These are phyloP conservation scores for Cercospora canescens DNA, from an alignment of 2,329 filamentous ascomycete species.

Conservation along the genomic window DNA sequence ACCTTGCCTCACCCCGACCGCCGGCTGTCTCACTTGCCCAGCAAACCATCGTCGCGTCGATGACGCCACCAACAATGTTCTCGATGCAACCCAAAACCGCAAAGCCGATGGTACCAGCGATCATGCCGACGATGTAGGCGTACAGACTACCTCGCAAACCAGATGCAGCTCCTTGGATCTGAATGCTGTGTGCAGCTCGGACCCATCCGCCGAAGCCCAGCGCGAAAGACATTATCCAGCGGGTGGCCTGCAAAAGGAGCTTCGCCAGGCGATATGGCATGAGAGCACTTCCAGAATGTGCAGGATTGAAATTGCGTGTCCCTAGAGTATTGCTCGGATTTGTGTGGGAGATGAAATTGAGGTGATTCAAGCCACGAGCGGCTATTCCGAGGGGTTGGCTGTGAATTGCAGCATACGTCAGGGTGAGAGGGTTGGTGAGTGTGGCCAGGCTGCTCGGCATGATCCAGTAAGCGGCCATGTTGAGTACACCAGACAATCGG, in stretches of 20 bases:
- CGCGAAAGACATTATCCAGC: conserved; percentile 85
- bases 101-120: conserved; percentile 94
- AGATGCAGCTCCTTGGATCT: conserved; percentile 56
- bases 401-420: conserved; percentile 93
- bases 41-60: conserved; percentile 72
- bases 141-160: conserved; percentile 75
- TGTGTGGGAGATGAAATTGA: conserved; percentile 74
- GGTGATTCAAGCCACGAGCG: conserved; percentile 75
- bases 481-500: conserved; percentile 67
- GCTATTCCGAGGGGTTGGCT: conserved; percentile 78
- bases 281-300: conserved; percentile 37
- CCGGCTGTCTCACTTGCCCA: conserved; percentile 84
- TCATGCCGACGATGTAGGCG: conserved; percentile 88
- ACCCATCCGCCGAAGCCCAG: conserved; percentile 98
- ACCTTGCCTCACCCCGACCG: conserved; percentile 64
- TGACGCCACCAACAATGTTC: conserved; percentile 39
- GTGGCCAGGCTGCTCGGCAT: conserved; percentile 83
- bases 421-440: conserved; percentile 84
- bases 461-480: conserved; percentile 74
- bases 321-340: conserved; percentile 69
- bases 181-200: conserved; percentile 78
- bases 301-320: conserved; percentile 33
- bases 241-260: conserved; percentile 83
- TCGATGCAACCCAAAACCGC: conserved; percentile 66
- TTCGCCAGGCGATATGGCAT: conserved; percentile 85